Conservation (phyloP, 768 basidiomycete genomes). For the Hydnomerulius pinastri region DNA sequence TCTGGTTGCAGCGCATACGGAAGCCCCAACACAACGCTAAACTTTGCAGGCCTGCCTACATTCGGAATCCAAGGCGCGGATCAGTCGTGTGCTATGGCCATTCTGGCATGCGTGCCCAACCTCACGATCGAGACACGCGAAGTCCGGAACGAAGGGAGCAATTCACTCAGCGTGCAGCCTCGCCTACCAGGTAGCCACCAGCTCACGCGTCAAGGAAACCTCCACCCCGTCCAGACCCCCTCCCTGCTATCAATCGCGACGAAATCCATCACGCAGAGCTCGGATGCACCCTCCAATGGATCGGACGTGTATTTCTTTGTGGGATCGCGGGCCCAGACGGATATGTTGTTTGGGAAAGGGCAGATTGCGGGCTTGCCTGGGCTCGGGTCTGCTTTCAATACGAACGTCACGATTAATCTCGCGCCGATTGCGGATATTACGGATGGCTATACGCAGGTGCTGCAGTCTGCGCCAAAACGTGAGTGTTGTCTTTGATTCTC, state of each 20-base stretch:
- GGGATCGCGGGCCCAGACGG: conserved; percentile 19
- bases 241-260: conserved; percentile 25
- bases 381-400: not conserved
- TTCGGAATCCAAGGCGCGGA: conserved; percentile 14
- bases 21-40: conserved; percentile 3
- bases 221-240: conserved; percentile 24
- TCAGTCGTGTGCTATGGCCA: conserved; percentile 22
- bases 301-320: not conserved
- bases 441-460: conserved; percentile 16
- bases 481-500: not conserved
- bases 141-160: conserved; percentile 20
- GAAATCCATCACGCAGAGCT: conserved; percentile 2
- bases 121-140: conserved; percentile 29
- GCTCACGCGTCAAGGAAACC: conserved; percentile 23
- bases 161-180: conserved; percentile 19
- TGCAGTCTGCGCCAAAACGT: conserved; percentile 24
- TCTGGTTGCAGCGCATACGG: conserved; percentile 11
- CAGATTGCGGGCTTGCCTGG: conserved; percentile 15
- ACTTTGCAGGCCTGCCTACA: conserved; percentile 13
- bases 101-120: conserved; percentile 25
- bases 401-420: conserved; percentile 1
- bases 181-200: conserved; percentile 3
- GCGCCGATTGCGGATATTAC: conserved; percentile 18
- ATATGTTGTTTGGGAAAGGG: conserved; percentile 21
- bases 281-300: not conserved